These are phyloP conservation scores for Angophora floribunda DNA, from an alignment of 345 rosid species.

Conservation along the genomic window DNA sequence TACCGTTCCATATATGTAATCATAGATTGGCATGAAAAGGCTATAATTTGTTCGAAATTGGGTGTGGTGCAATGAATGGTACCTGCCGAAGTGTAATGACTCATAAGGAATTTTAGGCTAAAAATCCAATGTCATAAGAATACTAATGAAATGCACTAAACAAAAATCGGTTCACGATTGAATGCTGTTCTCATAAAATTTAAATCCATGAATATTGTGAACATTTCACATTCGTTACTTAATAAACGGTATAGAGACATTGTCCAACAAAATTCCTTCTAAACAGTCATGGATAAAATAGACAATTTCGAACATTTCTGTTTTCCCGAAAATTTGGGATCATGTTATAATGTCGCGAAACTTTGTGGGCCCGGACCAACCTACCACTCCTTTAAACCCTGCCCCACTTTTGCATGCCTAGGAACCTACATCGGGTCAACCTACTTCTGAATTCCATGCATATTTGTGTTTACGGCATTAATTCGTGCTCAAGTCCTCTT, in stretches of 20 bases:
- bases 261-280: not conserved
- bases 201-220: not conserved
- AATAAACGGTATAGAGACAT: not conserved
- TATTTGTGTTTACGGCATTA: not conserved
- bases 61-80: conserved; percentile 59
- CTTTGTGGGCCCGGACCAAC: not conserved
- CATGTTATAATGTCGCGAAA: not conserved
- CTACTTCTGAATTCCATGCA: not conserved
- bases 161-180: not conserved
- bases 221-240: not conserved
- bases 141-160: not conserved
- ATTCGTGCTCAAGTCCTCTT: not conserved
- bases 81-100: conserved; percentile 14
- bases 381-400: not conserved
- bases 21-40: conserved; percentile 67
- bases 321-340: no score
- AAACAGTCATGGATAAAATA: no score
- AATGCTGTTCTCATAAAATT: not conserved
- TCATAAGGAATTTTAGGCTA: not conserved
- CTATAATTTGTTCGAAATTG: conserved; percentile 56
- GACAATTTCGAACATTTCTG: no score
- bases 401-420: not conserved
- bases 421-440: not conserved
- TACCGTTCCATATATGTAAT: conserved; percentile 39
- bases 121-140: not conserved